Conservation (phyloP, 2,329 filamentous ascomycete species). For the Colletotrichum lindemuthianum region DNA sequence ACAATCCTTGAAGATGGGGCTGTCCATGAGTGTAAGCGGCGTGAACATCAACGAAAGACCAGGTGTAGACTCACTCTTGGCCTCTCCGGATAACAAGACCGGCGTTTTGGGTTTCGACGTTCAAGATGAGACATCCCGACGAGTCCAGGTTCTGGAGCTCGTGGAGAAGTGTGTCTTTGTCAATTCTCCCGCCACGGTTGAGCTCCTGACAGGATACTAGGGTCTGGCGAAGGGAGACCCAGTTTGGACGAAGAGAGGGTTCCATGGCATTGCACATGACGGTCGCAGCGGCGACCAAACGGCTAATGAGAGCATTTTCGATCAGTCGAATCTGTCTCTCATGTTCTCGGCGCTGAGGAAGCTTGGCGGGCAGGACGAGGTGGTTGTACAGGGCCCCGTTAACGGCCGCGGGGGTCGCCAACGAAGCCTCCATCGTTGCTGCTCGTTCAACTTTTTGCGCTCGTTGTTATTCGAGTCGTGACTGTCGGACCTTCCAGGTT, state of each 20-base stretch:
- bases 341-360: conserved; percentile 21
- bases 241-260: neutral
- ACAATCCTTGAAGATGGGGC: conserved; percentile 39
- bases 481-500: too few relatives aligned
- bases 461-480: too few relatives aligned
- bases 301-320: conserved; percentile 11
- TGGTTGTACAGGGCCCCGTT: conserved; percentile 30
- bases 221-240: conserved; percentile 11
- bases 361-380: conserved; percentile 24
- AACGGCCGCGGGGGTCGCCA: conserved; percentile 8
- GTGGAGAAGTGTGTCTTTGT: conserved; percentile 14
- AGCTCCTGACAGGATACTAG: conserved; percentile 14
- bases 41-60: neutral
- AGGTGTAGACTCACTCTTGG: conserved; percentile 39
- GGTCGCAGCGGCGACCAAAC: conserved; percentile 13
- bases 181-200: conserved; percentile 17
- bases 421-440: conserved; percentile 6
- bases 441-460: too few relatives aligned
- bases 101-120: conserved; percentile 43
- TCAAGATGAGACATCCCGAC: conserved; percentile 18
- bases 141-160: conserved; percentile 8
- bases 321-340: conserved; percentile 19
- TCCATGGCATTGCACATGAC: conserved; percentile 11
- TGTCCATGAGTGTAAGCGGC: conserved; percentile 17
- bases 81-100: conserved; percentile 43